Percentiles rank a stretch among this genome's conserved stretches.
phyloP scores from a whole-genome alignment of 768 basidiomycete genomes.

The Filobasidium wieringae region DNA sequence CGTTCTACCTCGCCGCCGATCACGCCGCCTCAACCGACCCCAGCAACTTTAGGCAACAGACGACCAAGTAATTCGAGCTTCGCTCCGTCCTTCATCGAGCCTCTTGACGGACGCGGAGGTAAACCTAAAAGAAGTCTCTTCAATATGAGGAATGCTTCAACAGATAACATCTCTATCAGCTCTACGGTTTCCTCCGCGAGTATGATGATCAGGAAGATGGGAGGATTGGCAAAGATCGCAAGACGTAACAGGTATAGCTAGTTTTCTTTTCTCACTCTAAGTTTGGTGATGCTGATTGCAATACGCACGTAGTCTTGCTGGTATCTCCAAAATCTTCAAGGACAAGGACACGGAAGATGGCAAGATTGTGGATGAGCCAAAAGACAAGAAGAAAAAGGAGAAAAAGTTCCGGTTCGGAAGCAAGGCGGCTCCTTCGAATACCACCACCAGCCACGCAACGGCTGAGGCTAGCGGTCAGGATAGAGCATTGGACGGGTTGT shows the following conservation, averaged over 20 bases:
- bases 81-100: conserved; percentile 24
- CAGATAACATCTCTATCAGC: conserved; percentile 88
- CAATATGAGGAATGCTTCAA: conserved; percentile 78
- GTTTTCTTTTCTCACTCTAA: neutral
- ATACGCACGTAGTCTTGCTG: conserved; percentile 70
- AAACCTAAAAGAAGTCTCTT: conserved; percentile 56
- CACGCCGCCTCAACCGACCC: conserved; percentile 28
- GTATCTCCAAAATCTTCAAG: conserved; percentile 88
- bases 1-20: conserved; percentile 27
- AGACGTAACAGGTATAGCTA: conserved; percentile 51
- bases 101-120: conserved; percentile 39
- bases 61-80: conserved; percentile 15
- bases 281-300: neutral
- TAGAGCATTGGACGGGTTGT: conserved; percentile 57
- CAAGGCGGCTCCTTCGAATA: conserved; percentile 56
- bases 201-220: conserved; percentile 89
- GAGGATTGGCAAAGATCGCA: conserved; percentile 77
- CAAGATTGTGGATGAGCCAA: conserved; percentile 32
- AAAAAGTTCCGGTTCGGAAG: conserved; percentile 42
- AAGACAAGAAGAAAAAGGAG: conserved; percentile 45
- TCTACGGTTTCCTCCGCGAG: conserved; percentile 90
- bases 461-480: conserved; percentile 50
- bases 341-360: conserved; percentile 53
- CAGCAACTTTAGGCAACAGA: conserved; percentile 15
- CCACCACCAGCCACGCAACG: conserved; percentile 67